A percentile compares a stretch with the other conserved stretches of the same genome.
Evolutionary conservation across 2,329 filamentous ascomycete genomes (phyloP).

Genomic region (Penicillium crustosum): DNA sequence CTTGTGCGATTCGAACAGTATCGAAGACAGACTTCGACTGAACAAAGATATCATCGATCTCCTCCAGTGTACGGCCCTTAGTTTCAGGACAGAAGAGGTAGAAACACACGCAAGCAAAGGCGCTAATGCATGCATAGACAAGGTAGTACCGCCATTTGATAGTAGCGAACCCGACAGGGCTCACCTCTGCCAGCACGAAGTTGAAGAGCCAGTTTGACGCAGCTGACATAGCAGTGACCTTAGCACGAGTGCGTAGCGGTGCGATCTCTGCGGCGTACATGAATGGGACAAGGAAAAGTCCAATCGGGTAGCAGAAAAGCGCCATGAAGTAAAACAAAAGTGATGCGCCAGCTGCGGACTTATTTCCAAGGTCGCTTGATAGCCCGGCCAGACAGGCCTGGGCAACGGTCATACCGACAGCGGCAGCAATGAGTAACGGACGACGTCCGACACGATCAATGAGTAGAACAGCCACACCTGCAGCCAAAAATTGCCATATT

Average conservation of each 20-base stretch:
- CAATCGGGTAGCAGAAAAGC: slow-evolving; percentile 61
- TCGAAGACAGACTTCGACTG: slow-evolving; percentile 31
- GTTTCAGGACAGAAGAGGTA: slow-evolving; percentile 43
- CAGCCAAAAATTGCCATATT: slow-evolving; percentile 27
- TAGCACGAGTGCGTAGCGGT: slow-evolving; percentile 40
- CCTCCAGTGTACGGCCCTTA: slow-evolving; percentile 39
- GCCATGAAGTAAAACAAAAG: slow-evolving; percentile 60
- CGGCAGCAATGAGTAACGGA: slow-evolving; percentile 33
- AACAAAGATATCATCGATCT: slow-evolving; percentile 41
- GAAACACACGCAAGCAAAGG: slow-evolving; percentile 26
- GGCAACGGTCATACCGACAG: slow-evolving; percentile 20
- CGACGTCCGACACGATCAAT: slow-evolving; percentile 42
- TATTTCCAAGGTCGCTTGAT: slow-evolving; percentile 36
- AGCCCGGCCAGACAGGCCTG: slow-evolving; percentile 18
- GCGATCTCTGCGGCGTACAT: slow-evolving; percentile 61
- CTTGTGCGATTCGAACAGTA: slow-evolving; percentile 19
- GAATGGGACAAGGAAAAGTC: slow-evolving; percentile 60
- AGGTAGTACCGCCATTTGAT: slow-evolving; percentile 53
- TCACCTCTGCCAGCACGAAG: slow-evolving; percentile 39
- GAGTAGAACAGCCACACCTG: slow-evolving; percentile 21
- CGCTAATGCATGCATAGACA: slow-evolving; percentile 46
- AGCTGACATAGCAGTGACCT: slow-evolving; percentile 58
- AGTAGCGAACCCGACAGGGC: slow-evolving; percentile 37
- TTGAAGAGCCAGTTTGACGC: slow-evolving; percentile 44
- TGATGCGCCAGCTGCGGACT: slow-evolving; percentile 50